Conservation (phyloP, 2,329 filamentous ascomycete genomes). For the Chaetomiaceae sp. region DNA sequence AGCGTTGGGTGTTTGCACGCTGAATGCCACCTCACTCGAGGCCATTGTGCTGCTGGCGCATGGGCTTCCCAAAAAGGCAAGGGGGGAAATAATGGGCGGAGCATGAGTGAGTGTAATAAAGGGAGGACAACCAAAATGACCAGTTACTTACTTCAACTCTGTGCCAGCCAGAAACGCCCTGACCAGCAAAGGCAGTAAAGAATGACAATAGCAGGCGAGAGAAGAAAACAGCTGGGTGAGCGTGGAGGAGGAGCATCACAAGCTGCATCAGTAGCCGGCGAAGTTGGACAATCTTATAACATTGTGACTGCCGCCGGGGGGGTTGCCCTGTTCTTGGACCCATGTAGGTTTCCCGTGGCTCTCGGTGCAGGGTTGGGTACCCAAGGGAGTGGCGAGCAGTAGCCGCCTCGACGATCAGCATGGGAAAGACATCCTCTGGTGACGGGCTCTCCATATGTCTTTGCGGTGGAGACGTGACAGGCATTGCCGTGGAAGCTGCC, state of each 20-base stretch:
- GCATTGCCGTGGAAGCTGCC: conserved; percentile 10
- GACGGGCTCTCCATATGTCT: background rate
- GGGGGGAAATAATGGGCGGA: no score
- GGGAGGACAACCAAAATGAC: background rate
- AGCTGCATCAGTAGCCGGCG: conserved; percentile 11
- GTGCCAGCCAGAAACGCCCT: conserved; percentile 11
- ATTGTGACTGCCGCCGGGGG: conserved; percentile 4
- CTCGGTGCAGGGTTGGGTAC: conserved; percentile 12
- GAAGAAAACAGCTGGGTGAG: conserved; percentile 8
- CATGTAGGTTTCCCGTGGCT: no score
- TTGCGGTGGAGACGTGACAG: conserved; percentile 6
- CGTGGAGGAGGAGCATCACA: background rate
- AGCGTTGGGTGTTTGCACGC: background rate
- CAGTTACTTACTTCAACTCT: conserved; percentile 17
- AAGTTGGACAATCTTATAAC: conserved; percentile 23
- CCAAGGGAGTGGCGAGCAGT: conserved; percentile 22
- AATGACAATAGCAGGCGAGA: conserved; percentile 7
- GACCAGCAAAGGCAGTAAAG: conserved; percentile 17
- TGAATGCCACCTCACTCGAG: background rate
- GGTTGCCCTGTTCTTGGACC: conserved; percentile 16
- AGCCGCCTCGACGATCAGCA: conserved; percentile 22
- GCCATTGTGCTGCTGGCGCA: background rate
- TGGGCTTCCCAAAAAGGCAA: background rate
- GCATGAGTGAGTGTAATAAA: no score
- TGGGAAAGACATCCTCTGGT: background rate